Percentiles rank a stretch among this genome's conserved stretches.
These are phyloP conservation scores for Ceratobasidium sp. DNA, from an alignment of 1,284 basidiomycete genomes.

Conservation along the genomic window DNA sequence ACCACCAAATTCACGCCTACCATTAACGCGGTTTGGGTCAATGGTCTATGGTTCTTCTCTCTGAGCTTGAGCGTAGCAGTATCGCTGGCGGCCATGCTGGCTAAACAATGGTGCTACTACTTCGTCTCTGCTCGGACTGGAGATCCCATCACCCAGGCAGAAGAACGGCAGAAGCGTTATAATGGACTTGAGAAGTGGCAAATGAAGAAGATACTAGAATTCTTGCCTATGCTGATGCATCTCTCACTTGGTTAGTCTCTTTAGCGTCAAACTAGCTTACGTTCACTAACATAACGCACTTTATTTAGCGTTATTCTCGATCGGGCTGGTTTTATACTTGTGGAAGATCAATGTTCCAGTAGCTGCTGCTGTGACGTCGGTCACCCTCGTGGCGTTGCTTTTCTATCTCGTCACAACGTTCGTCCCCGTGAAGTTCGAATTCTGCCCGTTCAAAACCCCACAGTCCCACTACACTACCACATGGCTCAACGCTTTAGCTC, in stretches of 20 bases:
- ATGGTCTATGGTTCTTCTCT: constrained; percentile 19
- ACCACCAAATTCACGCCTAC: neutral
- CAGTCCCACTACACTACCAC: neutral
- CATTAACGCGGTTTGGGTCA: constrained; percentile 6
- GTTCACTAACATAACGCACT: too few relatives aligned
- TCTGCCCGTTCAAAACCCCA: constrained; percentile 21
- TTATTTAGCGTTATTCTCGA: constrained; percentile 22
- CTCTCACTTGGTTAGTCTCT: constrained; percentile 20
- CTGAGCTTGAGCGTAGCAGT: constrained; percentile 10
- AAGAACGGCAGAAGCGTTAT: constrained; percentile 11
- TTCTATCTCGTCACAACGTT: constrained; percentile 22
- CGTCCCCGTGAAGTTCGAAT: neutral
- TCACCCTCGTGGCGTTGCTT: neutral
- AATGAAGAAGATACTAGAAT: constrained; percentile 13
- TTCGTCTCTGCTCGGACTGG: constrained; percentile 1
- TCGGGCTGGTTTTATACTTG: constrained; percentile 7
- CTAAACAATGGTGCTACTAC: constrained; percentile 32
- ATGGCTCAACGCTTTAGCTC: too few relatives aligned
- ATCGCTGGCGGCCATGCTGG: constrained; percentile 15
- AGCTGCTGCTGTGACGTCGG: neutral
- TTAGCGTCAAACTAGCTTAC: too few relatives aligned
- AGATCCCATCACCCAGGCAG: constrained; percentile 12
- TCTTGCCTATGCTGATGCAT: constrained; percentile 24
- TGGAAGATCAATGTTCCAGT: constrained; percentile 24
- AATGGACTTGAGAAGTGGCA: constrained; percentile 3